These are phyloP conservation scores for Boechera divaricarpa DNA, from an alignment of 345 rosid species.

Conservation along the genomic window DNA sequence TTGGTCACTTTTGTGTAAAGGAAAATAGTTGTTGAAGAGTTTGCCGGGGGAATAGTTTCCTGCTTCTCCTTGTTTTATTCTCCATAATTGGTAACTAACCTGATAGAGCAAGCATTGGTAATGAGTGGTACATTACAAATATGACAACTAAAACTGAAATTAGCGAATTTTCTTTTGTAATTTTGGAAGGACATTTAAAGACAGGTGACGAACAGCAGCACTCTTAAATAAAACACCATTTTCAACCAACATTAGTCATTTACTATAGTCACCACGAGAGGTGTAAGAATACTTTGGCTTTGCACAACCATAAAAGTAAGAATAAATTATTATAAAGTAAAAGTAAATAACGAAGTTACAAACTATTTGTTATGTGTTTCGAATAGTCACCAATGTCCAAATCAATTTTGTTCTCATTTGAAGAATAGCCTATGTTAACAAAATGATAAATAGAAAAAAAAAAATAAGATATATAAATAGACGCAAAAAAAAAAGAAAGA, in stretches of 20 bases:
- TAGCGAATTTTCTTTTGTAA: too few species aligned
- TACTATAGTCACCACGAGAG: background rate
- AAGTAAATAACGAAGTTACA: too few species aligned
- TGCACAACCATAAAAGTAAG: too few species aligned
- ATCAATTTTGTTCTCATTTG: background rate
- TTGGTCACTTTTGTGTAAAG: conserved; percentile 28
- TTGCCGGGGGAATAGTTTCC: background rate
- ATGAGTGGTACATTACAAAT: background rate
- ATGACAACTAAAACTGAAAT: background rate
- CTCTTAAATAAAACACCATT: background rate
- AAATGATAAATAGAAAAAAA: background rate
- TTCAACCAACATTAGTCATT: background rate
- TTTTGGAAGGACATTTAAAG: too few species aligned
- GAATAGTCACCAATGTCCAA: background rate
- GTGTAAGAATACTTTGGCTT: too few species aligned
- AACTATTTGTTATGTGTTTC: background rate
- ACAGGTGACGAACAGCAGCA: background rate
- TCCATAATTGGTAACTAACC: conserved; percentile 17
- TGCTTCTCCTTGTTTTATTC: background rate
- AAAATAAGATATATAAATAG: background rate
- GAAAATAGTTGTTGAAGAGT: conserved; percentile 24
- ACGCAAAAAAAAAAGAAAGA: background rate
- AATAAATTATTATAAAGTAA: too few species aligned
- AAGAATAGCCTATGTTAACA: background rate
- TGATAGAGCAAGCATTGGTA: background rate